Conservation (phyloP, 208 protist species). For the Acanthamoeba lugdunensis region DNA sequence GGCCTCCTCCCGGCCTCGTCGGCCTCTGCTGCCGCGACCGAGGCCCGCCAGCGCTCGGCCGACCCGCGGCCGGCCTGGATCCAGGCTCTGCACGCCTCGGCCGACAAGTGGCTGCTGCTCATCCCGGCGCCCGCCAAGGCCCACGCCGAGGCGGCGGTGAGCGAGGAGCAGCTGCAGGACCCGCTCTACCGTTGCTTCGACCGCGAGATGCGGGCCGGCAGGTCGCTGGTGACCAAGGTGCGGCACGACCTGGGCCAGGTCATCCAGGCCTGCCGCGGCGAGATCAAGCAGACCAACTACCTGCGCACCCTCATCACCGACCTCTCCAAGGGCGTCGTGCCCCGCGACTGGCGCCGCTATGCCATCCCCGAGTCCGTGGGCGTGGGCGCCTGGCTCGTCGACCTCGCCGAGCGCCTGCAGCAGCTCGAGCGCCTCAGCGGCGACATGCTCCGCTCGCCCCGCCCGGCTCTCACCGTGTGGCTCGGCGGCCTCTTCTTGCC, state of each 20-base stretch:
- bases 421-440: slow-evolving; percentile 76
- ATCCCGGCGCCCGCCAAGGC: slow-evolving; percentile 67
- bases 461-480: slow-evolving; percentile 84
- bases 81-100: slow-evolving; percentile 20
- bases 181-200: slow-evolving; percentile 93
- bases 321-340: slow-evolving; percentile 89
- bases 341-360: slow-evolving; percentile 89
- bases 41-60: not conserved
- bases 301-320: slow-evolving; percentile 90
- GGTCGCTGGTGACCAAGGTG: slow-evolving; percentile 88
- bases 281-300: slow-evolving; percentile 91
- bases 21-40: not conserved
- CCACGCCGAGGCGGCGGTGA: not conserved
- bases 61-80: slow-evolving; percentile 74
- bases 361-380: slow-evolving; percentile 87
- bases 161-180: slow-evolving; percentile 78
- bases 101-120: slow-evolving; percentile 79
- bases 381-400: slow-evolving; percentile 87
- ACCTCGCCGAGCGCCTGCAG: slow-evolving; percentile 86
- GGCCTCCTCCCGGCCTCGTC: slow-evolving; percentile 12
- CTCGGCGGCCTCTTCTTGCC: slow-evolving; percentile 95
- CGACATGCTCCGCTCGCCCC: slow-evolving; percentile 70
- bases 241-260: slow-evolving; percentile 88
- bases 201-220: slow-evolving; percentile 88
- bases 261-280: slow-evolving; percentile 86